Evolutionary conservation across 192 early-diverging fungal species (phyloP).

Genomic region (Backusella sp.): DNA sequence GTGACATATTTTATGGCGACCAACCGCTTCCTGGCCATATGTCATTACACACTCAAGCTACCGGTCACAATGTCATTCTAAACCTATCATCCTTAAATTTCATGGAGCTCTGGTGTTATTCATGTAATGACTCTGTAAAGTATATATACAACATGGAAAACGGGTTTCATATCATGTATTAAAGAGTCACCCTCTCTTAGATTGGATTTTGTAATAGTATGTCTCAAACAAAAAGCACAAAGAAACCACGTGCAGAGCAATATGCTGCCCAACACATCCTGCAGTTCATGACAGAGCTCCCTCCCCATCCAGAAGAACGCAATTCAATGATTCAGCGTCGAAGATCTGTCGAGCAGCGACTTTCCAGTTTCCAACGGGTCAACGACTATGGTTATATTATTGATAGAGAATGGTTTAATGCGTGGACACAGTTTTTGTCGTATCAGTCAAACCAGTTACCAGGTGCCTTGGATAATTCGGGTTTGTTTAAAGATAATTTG

Average conservation of each 20-base stretch:
- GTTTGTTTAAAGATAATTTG: not conserved
- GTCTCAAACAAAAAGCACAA: not conserved
- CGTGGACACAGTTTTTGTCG: constrained; percentile 3
- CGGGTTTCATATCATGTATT: not conserved
- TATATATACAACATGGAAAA: not conserved
- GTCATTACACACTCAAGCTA: not conserved
- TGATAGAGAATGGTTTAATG: not conserved
- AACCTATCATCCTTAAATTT: constrained; percentile 8
- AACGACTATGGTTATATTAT: not conserved
- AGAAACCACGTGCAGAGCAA: not conserved
- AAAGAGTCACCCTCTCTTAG: not conserved
- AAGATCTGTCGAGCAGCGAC: not conserved
- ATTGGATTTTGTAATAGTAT: not conserved
- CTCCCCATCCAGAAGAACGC: not conserved
- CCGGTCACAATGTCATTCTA: not conserved
- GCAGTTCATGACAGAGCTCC: not conserved
- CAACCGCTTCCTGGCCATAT: not conserved
- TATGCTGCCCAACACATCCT: not conserved
- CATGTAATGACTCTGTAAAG: not conserved
- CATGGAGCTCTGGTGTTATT: constrained; percentile 11
- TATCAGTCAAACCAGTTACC: not conserved
- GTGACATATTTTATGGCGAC: not conserved
- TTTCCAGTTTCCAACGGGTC: not conserved
- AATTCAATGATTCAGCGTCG: not conserved
- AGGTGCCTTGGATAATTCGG: not conserved